Conservation (phyloP, 2,329 filamentous ascomycete species). For the Elsinoe australis region DNA sequence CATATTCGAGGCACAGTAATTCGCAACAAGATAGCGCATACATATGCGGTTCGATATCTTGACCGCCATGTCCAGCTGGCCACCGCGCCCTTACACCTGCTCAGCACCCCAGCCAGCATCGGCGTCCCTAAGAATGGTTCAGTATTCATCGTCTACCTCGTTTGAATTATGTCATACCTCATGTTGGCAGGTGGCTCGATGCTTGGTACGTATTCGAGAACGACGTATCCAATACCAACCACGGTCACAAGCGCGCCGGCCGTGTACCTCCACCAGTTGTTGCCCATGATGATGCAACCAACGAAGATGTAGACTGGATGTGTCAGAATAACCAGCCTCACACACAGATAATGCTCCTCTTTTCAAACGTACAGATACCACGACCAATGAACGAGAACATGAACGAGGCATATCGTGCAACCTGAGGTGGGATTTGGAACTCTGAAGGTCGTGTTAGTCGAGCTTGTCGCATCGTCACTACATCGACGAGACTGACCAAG, state of each 20-base stretch:
- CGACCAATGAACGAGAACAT: slow-evolving; percentile 96
- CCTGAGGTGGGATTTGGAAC: slow-evolving; percentile 89
- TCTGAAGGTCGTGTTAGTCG: slow-evolving; percentile 43
- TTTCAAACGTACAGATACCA: slow-evolving; percentile 64
- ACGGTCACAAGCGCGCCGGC: slow-evolving; percentile 71
- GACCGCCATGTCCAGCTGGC: too few species aligned
- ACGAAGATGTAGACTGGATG: slow-evolving; percentile 86
- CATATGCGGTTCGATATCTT: too few species aligned
- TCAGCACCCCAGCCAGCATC: slow-evolving; percentile 48
- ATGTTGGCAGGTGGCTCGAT: slow-evolving; percentile 49
- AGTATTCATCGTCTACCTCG: slow-evolving; percentile 11
- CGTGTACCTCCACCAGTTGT: slow-evolving; percentile 59
- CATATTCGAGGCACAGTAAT: too few species aligned
- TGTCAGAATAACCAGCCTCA: background rate
- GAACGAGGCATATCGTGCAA: slow-evolving; percentile 91
- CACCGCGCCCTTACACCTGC: slow-evolving; percentile 37
- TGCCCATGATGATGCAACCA: slow-evolving; percentile 72
- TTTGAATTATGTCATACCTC: slow-evolving; percentile 32
- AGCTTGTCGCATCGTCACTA: background rate
- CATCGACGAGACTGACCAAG: slow-evolving; percentile 34
- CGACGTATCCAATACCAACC: slow-evolving; percentile 66
- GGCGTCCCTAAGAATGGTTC: slow-evolving; percentile 35
- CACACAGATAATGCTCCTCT: slow-evolving; percentile 29
- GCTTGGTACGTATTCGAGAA: slow-evolving; percentile 43
- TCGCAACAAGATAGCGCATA: too few species aligned